phyloP scores from a whole-genome alignment of 2,329 filamentous ascomycete genomes.

The Calycina marina region DNA sequence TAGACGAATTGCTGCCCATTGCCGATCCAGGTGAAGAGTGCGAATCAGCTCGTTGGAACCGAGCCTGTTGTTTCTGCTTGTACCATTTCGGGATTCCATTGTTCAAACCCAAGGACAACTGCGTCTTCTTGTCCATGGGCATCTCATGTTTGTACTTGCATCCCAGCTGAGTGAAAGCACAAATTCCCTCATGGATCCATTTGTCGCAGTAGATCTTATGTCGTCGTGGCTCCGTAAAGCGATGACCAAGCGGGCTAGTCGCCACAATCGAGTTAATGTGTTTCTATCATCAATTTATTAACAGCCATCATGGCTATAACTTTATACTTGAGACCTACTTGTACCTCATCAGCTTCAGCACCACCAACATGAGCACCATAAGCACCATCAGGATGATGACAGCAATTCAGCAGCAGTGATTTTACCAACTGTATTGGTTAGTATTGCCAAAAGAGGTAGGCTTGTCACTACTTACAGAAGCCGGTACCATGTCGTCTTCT shows the following conservation, averaged over 20 bases:
- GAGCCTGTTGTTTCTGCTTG: constrained; percentile 1
- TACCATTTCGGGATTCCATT: constrained; percentile 35
- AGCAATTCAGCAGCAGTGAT: too few species aligned
- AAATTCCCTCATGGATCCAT: constrained; percentile 77
- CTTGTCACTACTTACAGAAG: too few species aligned
- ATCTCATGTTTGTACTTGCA: constrained; percentile 88
- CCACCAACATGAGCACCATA: not conserved
- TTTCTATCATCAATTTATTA: constrained; percentile 4
- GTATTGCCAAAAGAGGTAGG: too few species aligned
- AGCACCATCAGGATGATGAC: not conserved
- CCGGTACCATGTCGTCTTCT: too few species aligned
- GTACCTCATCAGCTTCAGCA: not conserved
- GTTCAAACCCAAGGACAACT: constrained; percentile 57
- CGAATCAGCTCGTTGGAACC: too few species aligned
- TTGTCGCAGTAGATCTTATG: constrained; percentile 73
- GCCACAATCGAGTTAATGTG: constrained; percentile 14
- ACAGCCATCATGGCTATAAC: not conserved
- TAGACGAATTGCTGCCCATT: too few species aligned
- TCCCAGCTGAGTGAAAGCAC: constrained; percentile 72
- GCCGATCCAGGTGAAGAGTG: too few species aligned
- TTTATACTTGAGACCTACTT: too few species aligned
- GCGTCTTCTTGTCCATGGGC: constrained; percentile 52
- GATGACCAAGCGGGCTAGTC: not conserved
- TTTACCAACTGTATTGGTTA: too few species aligned
- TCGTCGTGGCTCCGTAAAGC: constrained; percentile 5